These are phyloP conservation scores for Begonia masoniana DNA, from an alignment of 306 rosid species.

Conservation along the genomic window DNA sequence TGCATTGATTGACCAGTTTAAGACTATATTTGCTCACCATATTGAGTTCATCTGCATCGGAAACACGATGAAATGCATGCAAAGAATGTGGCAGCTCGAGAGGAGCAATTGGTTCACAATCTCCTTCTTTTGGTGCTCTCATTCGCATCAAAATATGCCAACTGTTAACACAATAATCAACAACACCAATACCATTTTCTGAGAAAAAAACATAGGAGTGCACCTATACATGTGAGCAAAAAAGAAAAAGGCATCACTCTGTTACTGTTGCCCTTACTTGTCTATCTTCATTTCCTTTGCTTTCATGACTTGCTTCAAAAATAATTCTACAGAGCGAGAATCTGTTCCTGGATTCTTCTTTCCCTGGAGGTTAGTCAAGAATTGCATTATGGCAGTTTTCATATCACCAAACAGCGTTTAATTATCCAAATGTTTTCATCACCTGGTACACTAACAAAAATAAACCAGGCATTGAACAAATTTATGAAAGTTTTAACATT, in stretches of 20 bases:
- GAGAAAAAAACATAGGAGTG: background rate
- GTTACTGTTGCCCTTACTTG: slow-evolving; percentile 31
- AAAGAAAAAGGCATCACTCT: slow-evolving; percentile 2
- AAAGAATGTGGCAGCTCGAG: slow-evolving; percentile 90
- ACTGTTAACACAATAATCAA: slow-evolving; percentile 27
- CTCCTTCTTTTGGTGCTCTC: slow-evolving; percentile 64
- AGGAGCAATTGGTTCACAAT: slow-evolving; percentile 82
- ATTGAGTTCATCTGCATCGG: slow-evolving; percentile 53
- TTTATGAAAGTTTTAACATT: too few species aligned
- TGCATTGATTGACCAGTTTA: too few species aligned
- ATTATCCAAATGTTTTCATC: too few species aligned
- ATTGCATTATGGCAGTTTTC: too few species aligned
- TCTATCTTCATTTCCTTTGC: slow-evolving; percentile 91
- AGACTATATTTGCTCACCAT: slow-evolving; percentile 23
- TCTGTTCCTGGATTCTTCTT: slow-evolving; percentile 95
- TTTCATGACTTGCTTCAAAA: slow-evolving; percentile 52
- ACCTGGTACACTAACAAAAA: too few species aligned
- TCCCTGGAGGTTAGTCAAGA: slow-evolving; percentile 33
- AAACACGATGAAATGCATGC: slow-evolving; percentile 76
- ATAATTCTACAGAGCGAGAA: slow-evolving; percentile 39
- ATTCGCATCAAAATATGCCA: slow-evolving; percentile 97
- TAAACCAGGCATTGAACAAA: too few species aligned
- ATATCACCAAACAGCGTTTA: too few species aligned
- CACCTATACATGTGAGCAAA: background rate
- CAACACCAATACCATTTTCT: slow-evolving; percentile 10